Percentiles rank a stretch among this genome's conserved stretches.
Conservation (phyloP, 352 stramenopile genomes). For the Globisporangium acanthophoron region DNA sequence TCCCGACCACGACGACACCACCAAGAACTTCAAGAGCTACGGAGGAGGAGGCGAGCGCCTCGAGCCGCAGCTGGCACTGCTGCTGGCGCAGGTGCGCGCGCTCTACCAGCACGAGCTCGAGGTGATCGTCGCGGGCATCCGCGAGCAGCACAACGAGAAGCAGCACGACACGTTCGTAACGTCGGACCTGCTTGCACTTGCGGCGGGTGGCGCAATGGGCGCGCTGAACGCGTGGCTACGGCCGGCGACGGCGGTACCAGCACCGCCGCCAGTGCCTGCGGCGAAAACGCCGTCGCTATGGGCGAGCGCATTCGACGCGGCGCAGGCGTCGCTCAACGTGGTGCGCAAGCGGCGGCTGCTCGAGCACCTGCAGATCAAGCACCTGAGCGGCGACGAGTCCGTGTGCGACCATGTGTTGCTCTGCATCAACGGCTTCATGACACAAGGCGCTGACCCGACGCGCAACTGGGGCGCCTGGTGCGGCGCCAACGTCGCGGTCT, state of each 20-base stretch:
- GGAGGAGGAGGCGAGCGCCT: neutral
- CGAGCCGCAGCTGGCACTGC: slow-evolving; percentile 4
- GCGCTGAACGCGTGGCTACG: slow-evolving; percentile 68
- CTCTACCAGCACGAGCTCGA: slow-evolving; percentile 40
- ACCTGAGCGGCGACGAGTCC: slow-evolving; percentile 57
- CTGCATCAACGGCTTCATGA: slow-evolving; percentile 88
- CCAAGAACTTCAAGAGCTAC: neutral
- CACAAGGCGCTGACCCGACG: slow-evolving; percentile 56
- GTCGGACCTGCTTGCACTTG: slow-evolving; percentile 57
- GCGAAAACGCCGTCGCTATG: slow-evolving; percentile 31
- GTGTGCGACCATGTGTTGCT: slow-evolving; percentile 57
- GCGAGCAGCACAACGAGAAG: slow-evolving; percentile 44
- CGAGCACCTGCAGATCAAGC: slow-evolving; percentile 59
- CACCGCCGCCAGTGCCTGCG: slow-evolving; percentile 1
- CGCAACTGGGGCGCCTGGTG: slow-evolving; percentile 62
- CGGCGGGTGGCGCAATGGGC: slow-evolving; percentile 52
- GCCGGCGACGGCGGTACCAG: slow-evolving; percentile 10
- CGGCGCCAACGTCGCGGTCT: slow-evolving; percentile 35
- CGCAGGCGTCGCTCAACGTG: slow-evolving; percentile 69
- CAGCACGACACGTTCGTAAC: slow-evolving; percentile 39
- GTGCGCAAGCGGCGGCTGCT: slow-evolving; percentile 54
- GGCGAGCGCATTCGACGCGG: slow-evolving; percentile 67
- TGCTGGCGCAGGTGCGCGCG: slow-evolving; percentile 27
- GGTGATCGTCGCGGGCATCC: slow-evolving; percentile 36
- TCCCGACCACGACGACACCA: neutral